Percentiles rank a stretch among this genome's conserved stretches.
Evolutionary conservation across 306 rosid species (phyloP).

Genomic region (Rosa rugosa): DNA sequence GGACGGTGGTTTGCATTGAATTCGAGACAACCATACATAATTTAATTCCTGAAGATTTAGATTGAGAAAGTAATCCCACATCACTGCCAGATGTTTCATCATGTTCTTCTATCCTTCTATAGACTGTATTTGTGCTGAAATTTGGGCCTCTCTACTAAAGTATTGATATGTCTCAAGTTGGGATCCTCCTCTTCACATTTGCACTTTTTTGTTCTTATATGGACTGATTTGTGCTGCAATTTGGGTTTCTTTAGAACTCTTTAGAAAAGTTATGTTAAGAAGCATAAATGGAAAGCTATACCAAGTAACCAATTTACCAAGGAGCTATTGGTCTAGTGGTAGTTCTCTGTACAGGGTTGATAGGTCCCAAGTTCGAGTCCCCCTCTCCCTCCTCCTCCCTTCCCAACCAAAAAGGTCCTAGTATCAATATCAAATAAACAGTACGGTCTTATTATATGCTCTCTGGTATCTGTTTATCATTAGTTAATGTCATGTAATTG

Average conservation of each 20-base stretch:
- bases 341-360: not conserved
- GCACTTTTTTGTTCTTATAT: not conserved
- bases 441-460: constrained; percentile 3
- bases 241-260: not conserved
- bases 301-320: not conserved
- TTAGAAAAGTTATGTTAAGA: not conserved
- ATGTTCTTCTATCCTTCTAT: not conserved
- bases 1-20: not conserved
- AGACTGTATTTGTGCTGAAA: not conserved
- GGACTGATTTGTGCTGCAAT: not conserved
- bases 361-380: not conserved
- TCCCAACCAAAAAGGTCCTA: not conserved
- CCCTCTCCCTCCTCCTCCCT: not conserved
- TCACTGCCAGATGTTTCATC: not conserved
- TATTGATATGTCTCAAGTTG: not conserved
- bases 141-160: not conserved
- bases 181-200: not conserved
- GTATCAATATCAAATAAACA: not conserved
- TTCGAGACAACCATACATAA: not conserved
- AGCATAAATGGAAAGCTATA: not conserved
- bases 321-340: not conserved
- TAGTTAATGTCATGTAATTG: constrained; percentile 24
- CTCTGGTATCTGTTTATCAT: not conserved
- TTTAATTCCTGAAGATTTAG: not conserved
- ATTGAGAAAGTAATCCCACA: not conserved